Evolutionary conservation across 176 grass and related monocot genomes (phyloP), one percentile per base, ranked within the genome.

Genomic region (Musa schizocarpa): DNA sequence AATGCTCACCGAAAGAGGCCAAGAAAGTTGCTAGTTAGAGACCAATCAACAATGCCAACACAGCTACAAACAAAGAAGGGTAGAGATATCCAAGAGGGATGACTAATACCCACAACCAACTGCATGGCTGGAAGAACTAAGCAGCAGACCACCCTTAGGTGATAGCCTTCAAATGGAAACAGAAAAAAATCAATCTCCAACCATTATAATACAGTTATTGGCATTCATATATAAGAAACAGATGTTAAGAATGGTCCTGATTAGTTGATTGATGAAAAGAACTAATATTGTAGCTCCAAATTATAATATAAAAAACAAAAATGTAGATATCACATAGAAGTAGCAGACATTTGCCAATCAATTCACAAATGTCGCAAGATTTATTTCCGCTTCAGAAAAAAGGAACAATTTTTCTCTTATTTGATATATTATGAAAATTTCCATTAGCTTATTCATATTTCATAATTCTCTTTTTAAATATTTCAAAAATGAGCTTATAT

Each of bases 11-110:
- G 90, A 74, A 97, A 97, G 75, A 97, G 93, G 72, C 90, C 93
- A 81, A 90, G 93, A 84, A 97, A 97, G 52, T 97, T 97, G 63
- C 93, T 97, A 77, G 93, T 97, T 82, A 97, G 77, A 65, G 93
- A 97, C 90, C 93, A 93, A 83, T 97, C 90, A 83, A 93, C 93
- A 87, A 97, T 83, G 68, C 93, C 93, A 68, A 93, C 81, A 75
- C 93, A 97, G 67, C 93, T 93, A 87, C 92, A 92, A 86, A 97
- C 79, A 86, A 97, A 97, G 85, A 97, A 97, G 9, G 93, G 93
- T 71, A 97, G 77, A 3, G 87, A 93, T 83, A 92, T 88, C 93
- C 93, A 97, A 53, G 93, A 93, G 81, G 93, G 93, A 72, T 93
- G 82, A 65, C 93, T 97, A 77, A 97, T 92, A 79, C 93, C 87